Percentiles rank a stretch among this genome's conserved stretches.
Evolutionary conservation across 371 early-diverging fungal species (phyloP).

Genomic region (Mortierella sp.): DNA sequence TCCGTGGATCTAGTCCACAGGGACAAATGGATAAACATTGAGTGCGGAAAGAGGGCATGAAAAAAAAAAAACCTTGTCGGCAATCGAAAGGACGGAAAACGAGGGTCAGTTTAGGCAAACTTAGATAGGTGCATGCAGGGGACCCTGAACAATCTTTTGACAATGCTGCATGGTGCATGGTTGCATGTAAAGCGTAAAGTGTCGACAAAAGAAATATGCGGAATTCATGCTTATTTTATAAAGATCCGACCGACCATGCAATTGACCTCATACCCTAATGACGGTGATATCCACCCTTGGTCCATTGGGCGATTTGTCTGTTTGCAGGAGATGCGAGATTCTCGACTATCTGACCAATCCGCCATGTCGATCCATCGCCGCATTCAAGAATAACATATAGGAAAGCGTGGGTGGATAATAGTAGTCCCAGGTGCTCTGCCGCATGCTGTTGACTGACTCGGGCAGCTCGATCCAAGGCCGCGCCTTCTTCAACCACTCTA

Average conservation of each 20-base stretch:
- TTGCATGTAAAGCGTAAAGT: too few relatives aligned
- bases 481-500: neutral
- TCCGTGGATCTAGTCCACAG: neutral
- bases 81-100: too few relatives aligned
- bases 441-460: neutral
- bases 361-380: neutral
- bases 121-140: too few relatives aligned
- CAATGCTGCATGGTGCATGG: too few relatives aligned
- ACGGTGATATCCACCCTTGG: neutral
- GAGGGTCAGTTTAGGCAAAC: too few relatives aligned
- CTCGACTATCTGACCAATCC: neutral
- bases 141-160: too few relatives aligned
- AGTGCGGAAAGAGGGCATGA: neutral
- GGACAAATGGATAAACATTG: too few relatives aligned
- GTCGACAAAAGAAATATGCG: too few relatives aligned
- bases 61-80: neutral
- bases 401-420: neutral
- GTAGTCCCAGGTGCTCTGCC: neutral
- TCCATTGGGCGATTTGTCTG: neutral
- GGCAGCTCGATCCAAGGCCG: neutral
- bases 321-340: neutral
- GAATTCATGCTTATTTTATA: too few relatives aligned
- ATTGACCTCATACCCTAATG: neutral
- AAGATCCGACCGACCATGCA: too few relatives aligned
- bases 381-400: neutral